Percentiles rank a stretch among this genome's conserved stretches.
Conservation (phyloP, 768 basidiomycete species). For the Mycena venus region DNA sequence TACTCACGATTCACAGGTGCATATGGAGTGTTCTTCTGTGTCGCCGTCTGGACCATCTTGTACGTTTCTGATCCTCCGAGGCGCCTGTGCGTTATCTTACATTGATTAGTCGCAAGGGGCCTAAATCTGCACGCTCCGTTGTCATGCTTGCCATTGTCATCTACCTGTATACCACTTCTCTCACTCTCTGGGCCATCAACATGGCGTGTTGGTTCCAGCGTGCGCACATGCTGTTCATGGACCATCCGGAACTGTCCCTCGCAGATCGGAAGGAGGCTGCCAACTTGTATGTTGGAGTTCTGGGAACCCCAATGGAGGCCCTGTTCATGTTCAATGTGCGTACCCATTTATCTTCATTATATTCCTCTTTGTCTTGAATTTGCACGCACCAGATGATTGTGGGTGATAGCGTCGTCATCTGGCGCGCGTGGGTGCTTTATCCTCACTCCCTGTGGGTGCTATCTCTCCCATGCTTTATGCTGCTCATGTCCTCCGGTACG, state of each 20-base stretch:
- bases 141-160: conserved; percentile 12
- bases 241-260: background rate
- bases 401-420: conserved; percentile 13
- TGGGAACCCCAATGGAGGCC: conserved; percentile 1
- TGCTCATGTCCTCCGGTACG: conserved; percentile 1
- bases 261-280: background rate
- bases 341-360: background rate
- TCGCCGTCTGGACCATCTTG: conserved; percentile 6
- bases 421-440: conserved; percentile 4
- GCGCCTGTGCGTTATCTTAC: no score
- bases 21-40: conserved; percentile 2
- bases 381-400: conserved; percentile 19
- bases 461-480: background rate
- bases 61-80: no score
- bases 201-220: background rate
- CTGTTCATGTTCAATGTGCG: conserved; percentile 21
- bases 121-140: background rate
- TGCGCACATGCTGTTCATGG: background rate
- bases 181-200: conserved; percentile 17
- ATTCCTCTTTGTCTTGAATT: background rate
- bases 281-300: background rate
- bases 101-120: conserved; percentile 18
- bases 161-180: conserved; percentile 14
- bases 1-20: no score
- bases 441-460: background rate